A percentile compares a stretch with the other conserved stretches of the same genome.
Evolutionary conservation across 2,329 filamentous ascomycete species (phyloP).

Genomic region (Aspergillus pseudonomiae): DNA sequence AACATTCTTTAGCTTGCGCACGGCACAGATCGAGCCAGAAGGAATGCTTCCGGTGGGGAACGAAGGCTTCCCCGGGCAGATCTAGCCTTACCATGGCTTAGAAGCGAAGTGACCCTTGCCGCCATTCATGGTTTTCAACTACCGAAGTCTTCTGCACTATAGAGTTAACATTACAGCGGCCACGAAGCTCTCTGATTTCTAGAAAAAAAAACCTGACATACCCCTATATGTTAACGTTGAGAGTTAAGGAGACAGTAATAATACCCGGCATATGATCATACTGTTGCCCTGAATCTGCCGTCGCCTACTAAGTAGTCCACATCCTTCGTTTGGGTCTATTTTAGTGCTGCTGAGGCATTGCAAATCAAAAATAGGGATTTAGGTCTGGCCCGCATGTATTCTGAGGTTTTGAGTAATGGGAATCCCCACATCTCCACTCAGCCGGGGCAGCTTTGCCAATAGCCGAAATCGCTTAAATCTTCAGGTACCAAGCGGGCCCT

Average conservation of each 20-base stretch:
- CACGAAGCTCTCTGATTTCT: background rate
- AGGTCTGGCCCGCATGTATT: background rate
- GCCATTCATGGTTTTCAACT: background rate
- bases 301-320: background rate
- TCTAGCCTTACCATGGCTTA: background rate
- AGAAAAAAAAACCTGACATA: background rate
- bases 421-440: background rate
- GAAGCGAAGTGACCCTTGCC: background rate
- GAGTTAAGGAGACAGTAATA: no score
- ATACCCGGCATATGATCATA: no score
- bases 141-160: background rate
- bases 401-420: background rate
- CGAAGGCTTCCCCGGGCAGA: background rate
- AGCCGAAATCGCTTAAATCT: background rate
- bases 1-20: background rate
- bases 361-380: background rate
- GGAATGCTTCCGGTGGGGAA: background rate
- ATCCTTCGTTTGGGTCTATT: background rate
- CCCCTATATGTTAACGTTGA: background rate
- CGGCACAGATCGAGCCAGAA: background rate
- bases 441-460: background rate
- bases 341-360: background rate
- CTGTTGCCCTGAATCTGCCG: background rate
- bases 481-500: background rate
- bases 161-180: background rate